A percentile compares a stretch with the other conserved stretches of the same genome.
phyloP scores from a whole-genome alignment of 2,329 filamentous ascomycete species.

The Penicillium brasilianum region DNA sequence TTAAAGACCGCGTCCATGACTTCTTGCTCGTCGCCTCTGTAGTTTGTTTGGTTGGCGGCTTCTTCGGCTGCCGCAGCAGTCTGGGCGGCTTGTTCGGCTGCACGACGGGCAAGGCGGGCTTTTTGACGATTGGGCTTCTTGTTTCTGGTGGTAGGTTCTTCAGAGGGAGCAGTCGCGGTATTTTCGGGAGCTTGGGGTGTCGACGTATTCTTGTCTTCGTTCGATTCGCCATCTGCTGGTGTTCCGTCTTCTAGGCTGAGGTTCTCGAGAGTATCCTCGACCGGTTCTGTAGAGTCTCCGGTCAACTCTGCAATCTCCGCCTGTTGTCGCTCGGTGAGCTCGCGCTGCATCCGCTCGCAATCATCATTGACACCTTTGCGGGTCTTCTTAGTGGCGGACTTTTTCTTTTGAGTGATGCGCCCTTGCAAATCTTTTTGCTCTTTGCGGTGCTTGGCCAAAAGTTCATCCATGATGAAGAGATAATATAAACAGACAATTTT shows the following conservation, averaged over 20 bases:
- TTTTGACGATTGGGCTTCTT: constrained; percentile 92
- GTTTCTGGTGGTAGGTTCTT: constrained; percentile 28
- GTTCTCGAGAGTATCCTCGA: constrained; percentile 40
- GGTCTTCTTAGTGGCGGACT: constrained; percentile 85
- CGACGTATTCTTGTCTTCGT: constrained; percentile 14
- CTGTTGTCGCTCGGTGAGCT: constrained; percentile 61
- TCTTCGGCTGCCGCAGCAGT: constrained; percentile 73
- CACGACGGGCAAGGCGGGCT: constrained; percentile 84
- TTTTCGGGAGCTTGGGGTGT: constrained; percentile 18
- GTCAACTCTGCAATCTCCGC: constrained; percentile 55
- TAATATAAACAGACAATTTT: constrained; percentile 3
- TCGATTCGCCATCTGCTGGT: constrained; percentile 20
- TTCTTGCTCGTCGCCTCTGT: constrained; percentile 70
- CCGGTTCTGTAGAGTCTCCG: constrained; percentile 36
- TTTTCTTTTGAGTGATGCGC: constrained; percentile 92
- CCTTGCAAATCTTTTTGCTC: constrained; percentile 86
- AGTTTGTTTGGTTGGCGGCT: constrained; percentile 74
- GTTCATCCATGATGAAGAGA: constrained; percentile 66
- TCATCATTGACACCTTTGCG: constrained; percentile 72
- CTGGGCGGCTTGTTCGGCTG: constrained; percentile 78
- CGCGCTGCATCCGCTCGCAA: constrained; percentile 62
- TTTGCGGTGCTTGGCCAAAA: constrained; percentile 81
- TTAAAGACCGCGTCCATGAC: constrained; percentile 72
- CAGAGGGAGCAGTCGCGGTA: constrained; percentile 8
- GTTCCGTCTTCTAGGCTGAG: constrained; percentile 39